Base-by-base conservation (phyloP, 2,329 filamentous ascomycete species). In the Colletotrichum navitas region DNA sequence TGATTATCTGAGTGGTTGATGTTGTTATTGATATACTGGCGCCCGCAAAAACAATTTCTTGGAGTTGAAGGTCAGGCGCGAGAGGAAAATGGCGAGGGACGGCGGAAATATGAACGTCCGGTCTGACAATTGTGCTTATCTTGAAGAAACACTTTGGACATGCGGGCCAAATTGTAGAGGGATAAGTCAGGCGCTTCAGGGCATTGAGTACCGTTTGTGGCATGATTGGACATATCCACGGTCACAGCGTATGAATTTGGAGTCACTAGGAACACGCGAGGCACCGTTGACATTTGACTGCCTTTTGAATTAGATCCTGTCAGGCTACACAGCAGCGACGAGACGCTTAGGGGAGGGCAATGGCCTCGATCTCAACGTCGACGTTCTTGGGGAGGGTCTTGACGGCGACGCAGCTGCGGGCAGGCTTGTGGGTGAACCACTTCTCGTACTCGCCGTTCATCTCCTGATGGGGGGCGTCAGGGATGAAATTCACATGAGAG, bases 381-480 rank as follows among this genome's bases (percentile, higher is more conserved):
- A 94, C 94, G 68, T 91, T 91, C 87, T 95, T 94, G 73, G 94
- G 94, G 74, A 97, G 88, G 77, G 93, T 90, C 87, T 96, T 95
- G 75, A 97, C 95, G 6, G 94, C 94, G 65, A 97, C 94, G 80
- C 94, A 97, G 84, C 92, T 94, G 76, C 94, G 89, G n/a, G 93
- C 92, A 26, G 94, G 94, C 88, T 94, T 95, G 84, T 94, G 91
- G 72, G 87, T 83, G 82, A 95, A 95, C 87, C 91, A 94, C 83
- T 94, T 91, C 81, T 91, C 92, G 81, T 96, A 97, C 79, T 93
- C 92, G 75, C 87, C 87, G 83, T 97, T 97, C 93, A 97, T 94
- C 80, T 90, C 90, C 80, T 88, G 70, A n/a, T 18, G 21, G 10
- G 8, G 14, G 16, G 6, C 47, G 55, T 68, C 1, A 67, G 63